A percentile compares a stretch with the other conserved stretches of the same genome.
Evolutionary conservation across 768 basidiomycete genomes (phyloP).

Genomic region (Naganishia vaughanmartiniae): DNA sequence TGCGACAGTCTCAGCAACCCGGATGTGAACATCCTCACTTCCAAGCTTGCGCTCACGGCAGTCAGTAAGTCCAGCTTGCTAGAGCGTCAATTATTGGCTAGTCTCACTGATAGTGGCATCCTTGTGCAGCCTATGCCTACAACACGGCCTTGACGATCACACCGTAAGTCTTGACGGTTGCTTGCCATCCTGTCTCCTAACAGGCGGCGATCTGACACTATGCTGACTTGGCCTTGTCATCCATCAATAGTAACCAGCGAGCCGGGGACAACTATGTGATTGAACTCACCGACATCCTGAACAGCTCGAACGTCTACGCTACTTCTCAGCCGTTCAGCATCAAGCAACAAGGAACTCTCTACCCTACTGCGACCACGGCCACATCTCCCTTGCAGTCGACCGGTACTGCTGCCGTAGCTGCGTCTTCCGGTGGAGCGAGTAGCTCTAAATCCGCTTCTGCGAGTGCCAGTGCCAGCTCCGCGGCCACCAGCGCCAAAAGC

Average conservation of each 20-base stretch:
- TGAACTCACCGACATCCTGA: slow-evolving; percentile 46
- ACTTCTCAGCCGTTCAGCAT: slow-evolving; percentile 49
- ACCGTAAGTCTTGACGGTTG: slow-evolving; percentile 2
- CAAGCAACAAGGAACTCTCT: slow-evolving; percentile 45
- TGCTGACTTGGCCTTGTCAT: background rate
- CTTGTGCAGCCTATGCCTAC: slow-evolving; percentile 1
- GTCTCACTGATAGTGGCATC: background rate
- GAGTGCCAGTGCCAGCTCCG: background rate
- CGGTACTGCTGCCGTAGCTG: slow-evolving; percentile 8
- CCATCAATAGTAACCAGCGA: slow-evolving; percentile 14
- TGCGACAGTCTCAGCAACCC: slow-evolving; percentile 29
- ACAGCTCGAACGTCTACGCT: slow-evolving; percentile 49
- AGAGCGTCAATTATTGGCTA: background rate
- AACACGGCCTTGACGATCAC: slow-evolving; percentile 34
- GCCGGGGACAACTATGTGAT: slow-evolving; percentile 40
- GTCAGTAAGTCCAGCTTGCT: slow-evolving; percentile 35
- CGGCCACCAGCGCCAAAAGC: slow-evolving; percentile 7
- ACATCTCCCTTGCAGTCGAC: slow-evolving; percentile 11
- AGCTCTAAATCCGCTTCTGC: background rate
- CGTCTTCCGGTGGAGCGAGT: background rate
- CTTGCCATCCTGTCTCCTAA: background rate
- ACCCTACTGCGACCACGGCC: slow-evolving; percentile 41
- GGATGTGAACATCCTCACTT: slow-evolving; percentile 29
- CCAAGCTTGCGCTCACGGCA: slow-evolving; percentile 18
- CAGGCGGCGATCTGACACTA: background rate